phyloP scores from a whole-genome alignment of 2,329 filamentous ascomycete genomes.

The Aspergillus versicolor region DNA sequence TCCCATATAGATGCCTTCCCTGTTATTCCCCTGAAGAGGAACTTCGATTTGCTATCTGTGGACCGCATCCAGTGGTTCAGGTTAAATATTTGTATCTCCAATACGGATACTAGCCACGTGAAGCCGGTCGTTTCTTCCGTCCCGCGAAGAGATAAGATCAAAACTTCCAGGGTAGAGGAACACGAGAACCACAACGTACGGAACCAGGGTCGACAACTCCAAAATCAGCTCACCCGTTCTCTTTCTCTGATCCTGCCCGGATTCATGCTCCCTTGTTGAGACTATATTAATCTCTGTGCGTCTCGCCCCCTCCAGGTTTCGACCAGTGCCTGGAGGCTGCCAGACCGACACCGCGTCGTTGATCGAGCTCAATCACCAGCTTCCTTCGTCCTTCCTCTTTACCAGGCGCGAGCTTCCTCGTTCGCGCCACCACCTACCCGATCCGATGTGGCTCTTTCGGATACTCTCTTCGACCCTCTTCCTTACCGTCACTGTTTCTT shows the following conservation, averaged over 20 bases:
- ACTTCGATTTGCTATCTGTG: not conserved
- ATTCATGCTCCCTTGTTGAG: slow-evolving; percentile 13
- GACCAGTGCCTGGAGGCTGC: not conserved
- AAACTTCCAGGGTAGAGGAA: slow-evolving; percentile 11
- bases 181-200: slow-evolving; percentile 5
- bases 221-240: not conserved
- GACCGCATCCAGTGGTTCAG: not conserved
- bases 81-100: not conserved
- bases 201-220: not conserved
- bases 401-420: not conserved
- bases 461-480: slow-evolving; percentile 79
- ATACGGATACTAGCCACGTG: slow-evolving; percentile 12
- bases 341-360: slow-evolving; percentile 2
- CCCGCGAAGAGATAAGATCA: slow-evolving; percentile 24
- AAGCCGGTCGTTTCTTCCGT: slow-evolving; percentile 12
- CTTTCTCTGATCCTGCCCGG: not conserved
- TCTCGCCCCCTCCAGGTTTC: slow-evolving; percentile 5
- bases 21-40: not conserved
- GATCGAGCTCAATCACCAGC: slow-evolving; percentile 2
- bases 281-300: slow-evolving; percentile 9
- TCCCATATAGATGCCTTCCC: not conserved
- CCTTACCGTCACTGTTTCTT: slow-evolving; percentile 88
- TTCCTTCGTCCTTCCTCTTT: slow-evolving; percentile 4
- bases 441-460: slow-evolving; percentile 77
- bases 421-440: not conserved